These are phyloP conservation scores for Alternaria burnsii DNA, from an alignment of 2,329 filamentous ascomycete genomes.

Conservation along the genomic window DNA sequence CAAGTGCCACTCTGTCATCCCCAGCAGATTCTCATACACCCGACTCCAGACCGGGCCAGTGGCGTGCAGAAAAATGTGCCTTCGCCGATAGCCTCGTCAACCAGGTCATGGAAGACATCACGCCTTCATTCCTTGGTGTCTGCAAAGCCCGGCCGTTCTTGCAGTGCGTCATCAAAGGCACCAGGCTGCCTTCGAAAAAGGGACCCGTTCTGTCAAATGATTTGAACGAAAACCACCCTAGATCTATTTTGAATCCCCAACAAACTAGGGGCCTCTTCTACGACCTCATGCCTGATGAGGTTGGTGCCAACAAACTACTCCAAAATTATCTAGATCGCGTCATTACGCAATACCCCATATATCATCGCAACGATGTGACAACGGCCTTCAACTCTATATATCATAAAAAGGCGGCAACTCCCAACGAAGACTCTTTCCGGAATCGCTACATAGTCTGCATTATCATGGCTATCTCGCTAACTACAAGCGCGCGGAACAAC, in stretches of 20 bases:
- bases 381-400: constrained; percentile 47
- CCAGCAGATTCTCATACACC: constrained; percentile 37
- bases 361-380: constrained; percentile 45
- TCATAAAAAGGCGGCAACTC: constrained; percentile 31
- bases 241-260: constrained; percentile 49
- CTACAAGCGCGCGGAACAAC: constrained; percentile 45
- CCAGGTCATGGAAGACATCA: constrained; percentile 47
- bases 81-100: constrained; percentile 45
- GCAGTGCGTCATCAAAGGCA: constrained; percentile 48
- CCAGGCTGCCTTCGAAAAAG: constrained; percentile 45
- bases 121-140: constrained; percentile 48
- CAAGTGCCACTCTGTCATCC: constrained; percentile 32
- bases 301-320: constrained; percentile 44
- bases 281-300: constrained; percentile 40
- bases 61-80: constrained; percentile 36
- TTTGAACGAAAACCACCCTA: constrained; percentile 47
- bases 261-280: constrained; percentile 36
- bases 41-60: constrained; percentile 24
- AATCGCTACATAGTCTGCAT: constrained; percentile 49
- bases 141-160: constrained; percentile 43
- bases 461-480: constrained; percentile 50
- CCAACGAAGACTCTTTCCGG: constrained; percentile 38
- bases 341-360: constrained; percentile 51
- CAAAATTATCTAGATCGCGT: constrained; percentile 46
- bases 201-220: constrained; percentile 47